Evolutionary conservation across 345 rosid species (phyloP).

Genomic region (Garcia nutans): DNA sequence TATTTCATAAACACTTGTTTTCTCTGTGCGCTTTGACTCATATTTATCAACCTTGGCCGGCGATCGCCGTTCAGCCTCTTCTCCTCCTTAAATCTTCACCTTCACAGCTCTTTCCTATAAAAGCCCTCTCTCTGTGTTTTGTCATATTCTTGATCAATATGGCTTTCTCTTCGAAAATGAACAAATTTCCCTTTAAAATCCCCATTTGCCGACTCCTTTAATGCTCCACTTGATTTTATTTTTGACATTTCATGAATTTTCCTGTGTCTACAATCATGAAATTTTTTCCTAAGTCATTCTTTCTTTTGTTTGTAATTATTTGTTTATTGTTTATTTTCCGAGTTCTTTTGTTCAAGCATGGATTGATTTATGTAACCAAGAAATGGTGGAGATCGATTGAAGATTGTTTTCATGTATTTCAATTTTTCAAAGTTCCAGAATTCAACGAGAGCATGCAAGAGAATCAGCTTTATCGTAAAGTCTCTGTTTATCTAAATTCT

Average conservation of each 20-base stretch:
- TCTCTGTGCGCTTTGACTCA: slow-evolving; percentile 15
- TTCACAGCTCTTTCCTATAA: not conserved
- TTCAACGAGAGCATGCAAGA: slow-evolving; percentile 59
- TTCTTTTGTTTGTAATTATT: slow-evolving; percentile 1
- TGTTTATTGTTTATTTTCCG: slow-evolving; percentile 21
- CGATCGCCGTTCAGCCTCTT: slow-evolving; percentile 9
- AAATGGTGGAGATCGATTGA: slow-evolving; percentile 47
- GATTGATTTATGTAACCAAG: slow-evolving; percentile 49
- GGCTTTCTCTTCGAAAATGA: not conserved
- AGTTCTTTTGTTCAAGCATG: slow-evolving; percentile 52
- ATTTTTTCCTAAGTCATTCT: slow-evolving; percentile 14
- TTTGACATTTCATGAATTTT: not conserved
- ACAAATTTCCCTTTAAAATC: not conserved
- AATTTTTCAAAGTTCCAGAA: slow-evolving; percentile 69
- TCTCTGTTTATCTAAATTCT: slow-evolving; percentile 55
- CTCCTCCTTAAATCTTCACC: not conserved
- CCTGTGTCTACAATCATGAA: slow-evolving; percentile 28
- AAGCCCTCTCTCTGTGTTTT: not conserved
- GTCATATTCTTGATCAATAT: not conserved
- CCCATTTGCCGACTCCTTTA: not conserved
- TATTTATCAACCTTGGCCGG: slow-evolving; percentile 13
- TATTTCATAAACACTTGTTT: not conserved
- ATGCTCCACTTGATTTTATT: not conserved
- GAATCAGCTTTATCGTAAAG: slow-evolving; percentile 56
- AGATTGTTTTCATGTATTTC: slow-evolving; percentile 61